phyloP scores from a whole-genome alignment of 2,329 filamentous ascomycete species.

The Botryosphaeria dothidea region DNA sequence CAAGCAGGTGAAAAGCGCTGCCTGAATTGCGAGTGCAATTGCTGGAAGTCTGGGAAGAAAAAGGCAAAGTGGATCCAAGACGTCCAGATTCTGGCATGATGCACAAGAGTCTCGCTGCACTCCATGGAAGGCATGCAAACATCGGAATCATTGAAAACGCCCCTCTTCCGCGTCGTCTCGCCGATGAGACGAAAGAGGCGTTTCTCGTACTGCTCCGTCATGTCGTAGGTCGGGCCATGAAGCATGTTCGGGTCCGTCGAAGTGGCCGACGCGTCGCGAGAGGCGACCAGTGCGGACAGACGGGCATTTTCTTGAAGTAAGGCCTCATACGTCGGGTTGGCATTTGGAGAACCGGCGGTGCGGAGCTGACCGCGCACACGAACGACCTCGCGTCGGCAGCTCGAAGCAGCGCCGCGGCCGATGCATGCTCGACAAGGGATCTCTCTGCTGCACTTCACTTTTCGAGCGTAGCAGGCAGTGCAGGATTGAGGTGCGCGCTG shows the following conservation, averaged over 20 bases:
- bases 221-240: slow-evolving; percentile 8
- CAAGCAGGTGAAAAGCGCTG: not conserved
- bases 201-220: slow-evolving; percentile 23
- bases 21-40: slow-evolving; percentile 20
- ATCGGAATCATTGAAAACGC: slow-evolving; percentile 14
- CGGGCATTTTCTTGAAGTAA: slow-evolving; percentile 22
- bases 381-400: slow-evolving; percentile 22
- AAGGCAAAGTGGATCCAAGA: slow-evolving; percentile 24
- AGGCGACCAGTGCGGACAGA: slow-evolving; percentile 19
- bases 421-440: slow-evolving; percentile 23
- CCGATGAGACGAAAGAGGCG: slow-evolving; percentile 19
- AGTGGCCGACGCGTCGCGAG: not conserved
- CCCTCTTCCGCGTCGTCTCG: slow-evolving; percentile 9
- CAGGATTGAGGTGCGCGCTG: slow-evolving; percentile 24
- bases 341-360: slow-evolving; percentile 17
- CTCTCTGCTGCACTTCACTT: slow-evolving; percentile 21
- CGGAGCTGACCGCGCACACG: slow-evolving; percentile 22
- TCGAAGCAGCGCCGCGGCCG: slow-evolving; percentile 18
- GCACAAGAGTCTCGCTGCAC: slow-evolving; percentile 19
- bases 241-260: not conserved
- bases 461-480: slow-evolving; percentile 21
- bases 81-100: slow-evolving; percentile 21
- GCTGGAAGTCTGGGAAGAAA: slow-evolving; percentile 21
- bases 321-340: slow-evolving; percentile 19
- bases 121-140: slow-evolving; percentile 15